Evolutionary conservation across 129 eudicot species (phyloP).

Genomic region (Flaveria sonorensis): DNA sequence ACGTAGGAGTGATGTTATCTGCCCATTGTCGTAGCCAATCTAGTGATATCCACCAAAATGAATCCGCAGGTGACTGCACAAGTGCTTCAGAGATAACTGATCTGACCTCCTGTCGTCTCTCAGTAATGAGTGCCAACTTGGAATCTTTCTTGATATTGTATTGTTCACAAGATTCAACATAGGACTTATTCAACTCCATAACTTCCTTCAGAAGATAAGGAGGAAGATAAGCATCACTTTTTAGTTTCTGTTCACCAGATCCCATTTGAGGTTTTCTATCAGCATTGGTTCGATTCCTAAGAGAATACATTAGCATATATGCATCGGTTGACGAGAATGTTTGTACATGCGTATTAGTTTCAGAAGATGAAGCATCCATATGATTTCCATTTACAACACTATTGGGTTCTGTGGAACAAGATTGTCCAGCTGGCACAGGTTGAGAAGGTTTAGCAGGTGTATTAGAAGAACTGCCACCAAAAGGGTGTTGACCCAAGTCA

Average conservation of each 20-base stretch:
- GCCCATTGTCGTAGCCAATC: slow-evolving; percentile 99
- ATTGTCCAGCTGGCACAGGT: slow-evolving; percentile 38
- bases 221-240: slow-evolving; percentile 54
- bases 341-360: slow-evolving; percentile 39
- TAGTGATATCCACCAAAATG: slow-evolving; percentile 77
- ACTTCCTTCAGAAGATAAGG: slow-evolving; percentile 75
- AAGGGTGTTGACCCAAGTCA: slow-evolving; percentile 79
- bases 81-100: slow-evolving; percentile 81
- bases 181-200: slow-evolving; percentile 46
- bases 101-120: slow-evolving; percentile 86
- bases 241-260: slow-evolving; percentile 34
- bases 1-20: slow-evolving; percentile 65
- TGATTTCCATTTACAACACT: slow-evolving; percentile 49
- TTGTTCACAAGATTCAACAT: slow-evolving; percentile 59
- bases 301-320: slow-evolving; percentile 92
- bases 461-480: slow-evolving; percentile 57
- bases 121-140: slow-evolving; percentile 53
- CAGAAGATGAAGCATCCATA: slow-evolving; percentile 36
- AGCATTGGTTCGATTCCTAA: slow-evolving; percentile 45
- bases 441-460: slow-evolving; percentile 46
- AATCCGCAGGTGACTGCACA: slow-evolving; percentile 59
- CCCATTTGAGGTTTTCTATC: slow-evolving; percentile 30
- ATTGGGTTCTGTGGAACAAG: slow-evolving; percentile 34
- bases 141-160: slow-evolving; percentile 64
- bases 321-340: slow-evolving; percentile 86